phyloP scores from a whole-genome alignment of 2,329 filamentous ascomycete genomes.

The Tolypocladium tundrense region DNA sequence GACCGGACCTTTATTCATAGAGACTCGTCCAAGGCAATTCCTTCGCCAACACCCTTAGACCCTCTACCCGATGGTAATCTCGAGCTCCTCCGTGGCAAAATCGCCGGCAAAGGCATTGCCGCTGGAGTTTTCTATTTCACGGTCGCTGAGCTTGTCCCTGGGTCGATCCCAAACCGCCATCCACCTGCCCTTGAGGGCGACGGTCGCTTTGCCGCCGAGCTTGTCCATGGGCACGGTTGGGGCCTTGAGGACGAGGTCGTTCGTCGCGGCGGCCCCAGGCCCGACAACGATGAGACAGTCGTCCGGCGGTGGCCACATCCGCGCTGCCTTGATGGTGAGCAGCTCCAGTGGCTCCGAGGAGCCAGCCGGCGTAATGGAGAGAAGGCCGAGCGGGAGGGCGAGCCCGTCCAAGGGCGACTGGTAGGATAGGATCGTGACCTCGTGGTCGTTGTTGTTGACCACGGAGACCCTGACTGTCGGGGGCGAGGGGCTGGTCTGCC shows the following conservation, averaged over 20 bases:
- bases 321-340: slow-evolving; percentile 18
- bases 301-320: slow-evolving; percentile 23
- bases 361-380: slow-evolving; percentile 20
- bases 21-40: not conserved
- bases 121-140: slow-evolving; percentile 4
- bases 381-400: slow-evolving; percentile 22
- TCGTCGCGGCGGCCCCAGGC: slow-evolving; percentile 21
- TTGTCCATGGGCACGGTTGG: slow-evolving; percentile 21
- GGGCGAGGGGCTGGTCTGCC: slow-evolving; percentile 20
- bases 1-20: too few species aligned
- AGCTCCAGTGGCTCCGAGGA: slow-evolving; percentile 17
- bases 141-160: slow-evolving; percentile 9
- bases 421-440: slow-evolving; percentile 27
- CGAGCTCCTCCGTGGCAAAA: slow-evolving; percentile 5
- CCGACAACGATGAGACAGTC: slow-evolving; percentile 23
- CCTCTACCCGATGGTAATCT: slow-evolving; percentile 3
- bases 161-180: slow-evolving; percentile 21
- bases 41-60: too few species aligned
- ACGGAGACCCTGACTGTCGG: slow-evolving; percentile 24
- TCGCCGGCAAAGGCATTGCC: slow-evolving; percentile 3
- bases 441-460: slow-evolving; percentile 23
- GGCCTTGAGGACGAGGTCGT: slow-evolving; percentile 20
- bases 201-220: slow-evolving; percentile 18
- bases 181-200: slow-evolving; percentile 24
- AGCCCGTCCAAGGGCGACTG: slow-evolving; percentile 26